phyloP scores from a whole-genome alignment of 495 filamentous ascomycete species.

The Melanomma pulvis-pyrius region DNA sequence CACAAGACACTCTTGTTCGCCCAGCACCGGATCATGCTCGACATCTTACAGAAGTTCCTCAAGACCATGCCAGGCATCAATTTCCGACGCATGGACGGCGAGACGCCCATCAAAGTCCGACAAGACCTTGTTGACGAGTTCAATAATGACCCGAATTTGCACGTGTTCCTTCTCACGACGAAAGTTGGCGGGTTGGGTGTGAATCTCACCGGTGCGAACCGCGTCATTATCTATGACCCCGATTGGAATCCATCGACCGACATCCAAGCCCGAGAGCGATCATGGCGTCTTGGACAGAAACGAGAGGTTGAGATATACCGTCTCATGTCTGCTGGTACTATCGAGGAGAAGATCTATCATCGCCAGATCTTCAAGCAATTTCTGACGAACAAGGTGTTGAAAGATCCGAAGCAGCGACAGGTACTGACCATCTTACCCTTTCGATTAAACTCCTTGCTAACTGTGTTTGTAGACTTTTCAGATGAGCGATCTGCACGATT shows the following conservation, averaged over 20 bases:
- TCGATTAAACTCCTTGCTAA: background rate
- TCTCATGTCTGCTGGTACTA: slow-evolving; percentile 94
- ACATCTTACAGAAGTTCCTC: slow-evolving; percentile 85
- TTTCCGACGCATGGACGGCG: slow-evolving; percentile 90
- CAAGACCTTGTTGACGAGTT: slow-evolving; percentile 88
- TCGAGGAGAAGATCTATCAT: slow-evolving; percentile 99
- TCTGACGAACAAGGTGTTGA: slow-evolving; percentile 88
- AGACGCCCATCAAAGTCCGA: slow-evolving; percentile 77
- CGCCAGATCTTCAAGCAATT: slow-evolving; percentile 98
- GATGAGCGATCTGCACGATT: slow-evolving; percentile 81
- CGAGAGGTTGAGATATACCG: slow-evolving; percentile 91
- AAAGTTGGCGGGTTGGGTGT: slow-evolving; percentile 92
- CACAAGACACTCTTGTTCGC: slow-evolving; percentile 92
- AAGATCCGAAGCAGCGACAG: slow-evolving; percentile 85
- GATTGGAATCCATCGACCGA: slow-evolving; percentile 98
- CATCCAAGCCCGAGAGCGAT: slow-evolving; percentile 90
- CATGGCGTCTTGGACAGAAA: slow-evolving; percentile 94
- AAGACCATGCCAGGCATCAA: slow-evolving; percentile 65
- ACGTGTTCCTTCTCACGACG: slow-evolving; percentile 92
- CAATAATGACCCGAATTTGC: slow-evolving; percentile 74
- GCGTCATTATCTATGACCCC: slow-evolving; percentile 95
- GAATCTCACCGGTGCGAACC: slow-evolving; percentile 91
- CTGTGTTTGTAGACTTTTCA: slow-evolving; percentile 63
- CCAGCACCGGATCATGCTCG: slow-evolving; percentile 88
- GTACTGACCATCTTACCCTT: background rate